These are phyloP conservation scores for Dryas integrifolia DNA, from an alignment of 331 rosid genomes.

Conservation along the genomic window DNA sequence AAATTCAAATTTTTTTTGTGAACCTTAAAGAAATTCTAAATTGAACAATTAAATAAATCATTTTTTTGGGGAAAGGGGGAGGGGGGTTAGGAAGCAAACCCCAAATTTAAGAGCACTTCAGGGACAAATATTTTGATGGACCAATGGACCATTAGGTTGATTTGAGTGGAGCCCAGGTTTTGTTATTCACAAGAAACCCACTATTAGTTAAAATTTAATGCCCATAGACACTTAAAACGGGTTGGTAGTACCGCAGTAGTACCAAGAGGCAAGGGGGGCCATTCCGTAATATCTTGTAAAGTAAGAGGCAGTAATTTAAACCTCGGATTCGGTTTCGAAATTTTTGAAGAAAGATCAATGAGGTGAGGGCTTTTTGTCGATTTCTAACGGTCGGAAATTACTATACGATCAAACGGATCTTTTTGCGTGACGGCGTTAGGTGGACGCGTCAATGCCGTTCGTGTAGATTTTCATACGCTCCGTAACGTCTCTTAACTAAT, in stretches of 20 bases:
- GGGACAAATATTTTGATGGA: background rate
- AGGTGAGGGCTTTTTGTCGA: slow-evolving; percentile 26
- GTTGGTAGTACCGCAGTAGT: background rate
- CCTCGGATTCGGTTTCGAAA: slow-evolving; percentile 34
- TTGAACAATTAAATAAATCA: background rate
- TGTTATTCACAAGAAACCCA: slow-evolving; percentile 6
- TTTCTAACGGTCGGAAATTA: slow-evolving; percentile 64
- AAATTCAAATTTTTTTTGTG: no score
- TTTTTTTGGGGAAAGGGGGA: background rate
- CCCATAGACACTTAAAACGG: background rate
- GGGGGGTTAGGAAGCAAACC: background rate
- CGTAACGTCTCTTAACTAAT: slow-evolving; percentile 25
- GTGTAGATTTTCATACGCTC: slow-evolving; percentile 25
- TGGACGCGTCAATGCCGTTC: slow-evolving; percentile 29
- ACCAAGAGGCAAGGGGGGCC: background rate
- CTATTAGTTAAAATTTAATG: background rate
- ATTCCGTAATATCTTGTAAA: slow-evolving; percentile 6
- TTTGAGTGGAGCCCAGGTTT: background rate
- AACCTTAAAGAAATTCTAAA: background rate
- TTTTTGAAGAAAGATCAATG: slow-evolving; percentile 14
- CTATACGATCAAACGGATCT: slow-evolving; percentile 29
- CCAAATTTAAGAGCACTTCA: background rate
- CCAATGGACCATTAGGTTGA: background rate
- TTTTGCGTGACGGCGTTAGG: slow-evolving; percentile 42
- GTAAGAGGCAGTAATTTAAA: slow-evolving; percentile 1